These are phyloP conservation scores for Leccinum glutinopallens DNA, from an alignment of 1,284 basidiomycete species.

Conservation along the genomic window DNA sequence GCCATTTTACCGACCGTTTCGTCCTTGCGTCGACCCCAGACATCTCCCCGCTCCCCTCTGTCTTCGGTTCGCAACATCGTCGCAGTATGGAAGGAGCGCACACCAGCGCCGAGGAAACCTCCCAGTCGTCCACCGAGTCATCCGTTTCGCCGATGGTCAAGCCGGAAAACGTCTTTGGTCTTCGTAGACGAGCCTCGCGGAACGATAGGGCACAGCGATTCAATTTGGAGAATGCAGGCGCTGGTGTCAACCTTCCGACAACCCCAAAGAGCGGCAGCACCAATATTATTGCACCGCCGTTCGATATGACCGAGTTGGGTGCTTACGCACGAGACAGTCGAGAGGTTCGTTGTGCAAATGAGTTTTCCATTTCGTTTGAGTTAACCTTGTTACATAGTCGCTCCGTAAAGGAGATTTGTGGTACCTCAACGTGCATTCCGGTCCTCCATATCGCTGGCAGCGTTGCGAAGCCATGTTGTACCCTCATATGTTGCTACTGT, in stretches of 20 bases:
- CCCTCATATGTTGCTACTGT: conserved; percentile 75
- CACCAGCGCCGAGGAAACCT: conserved; percentile 42
- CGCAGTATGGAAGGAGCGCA: conserved; percentile 75
- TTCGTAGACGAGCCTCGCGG: conserved; percentile 59
- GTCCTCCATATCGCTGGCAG: conserved; percentile 81
- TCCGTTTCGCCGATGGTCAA: conserved; percentile 27
- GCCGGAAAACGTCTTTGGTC: conserved; percentile 59
- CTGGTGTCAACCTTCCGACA: conserved; percentile 21
- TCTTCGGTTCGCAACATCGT: conserved; percentile 78
- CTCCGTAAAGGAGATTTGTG: conserved; percentile 80
- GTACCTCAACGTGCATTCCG: conserved; percentile 87
- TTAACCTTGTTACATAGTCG: conserved; percentile 53
- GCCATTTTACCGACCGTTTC: conserved; percentile 32
- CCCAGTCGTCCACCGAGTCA: conserved; percentile 26
- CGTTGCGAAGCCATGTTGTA: conserved; percentile 83
- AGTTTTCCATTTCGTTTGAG: conserved; percentile 34
- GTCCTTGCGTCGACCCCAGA: conserved; percentile 50
- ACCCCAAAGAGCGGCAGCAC: conserved; percentile 36
- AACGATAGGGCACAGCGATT: conserved; percentile 35
- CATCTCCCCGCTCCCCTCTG: conserved; percentile 66
- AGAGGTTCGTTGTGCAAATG: conserved; percentile 45
- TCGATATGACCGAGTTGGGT: conserved; percentile 49
- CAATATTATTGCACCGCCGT: conserved; percentile 44
- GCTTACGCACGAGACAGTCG: conserved; percentile 43
- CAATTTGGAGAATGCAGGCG: conserved; percentile 19